Conservation (phyloP, 2,329 filamentous ascomycete species). For the Aspergillus ochraceoroseus region DNA sequence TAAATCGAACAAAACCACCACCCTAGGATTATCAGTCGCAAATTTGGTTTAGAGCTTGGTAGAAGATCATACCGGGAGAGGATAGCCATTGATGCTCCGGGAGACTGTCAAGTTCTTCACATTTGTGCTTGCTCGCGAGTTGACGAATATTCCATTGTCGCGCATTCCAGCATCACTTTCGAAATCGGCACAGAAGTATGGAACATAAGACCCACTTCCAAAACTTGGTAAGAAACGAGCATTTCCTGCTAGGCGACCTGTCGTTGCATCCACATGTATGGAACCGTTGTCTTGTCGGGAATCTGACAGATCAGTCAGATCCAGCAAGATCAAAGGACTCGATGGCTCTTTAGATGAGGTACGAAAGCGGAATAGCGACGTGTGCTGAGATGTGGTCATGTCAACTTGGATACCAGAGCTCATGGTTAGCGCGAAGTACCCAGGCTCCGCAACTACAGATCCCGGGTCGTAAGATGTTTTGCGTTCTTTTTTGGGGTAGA, state of each 20-base stretch:
- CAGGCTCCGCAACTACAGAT: conserved; percentile 57
- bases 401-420: conserved; percentile 56
- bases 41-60: neutral
- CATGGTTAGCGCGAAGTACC: conserved; percentile 60
- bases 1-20: conserved; percentile 62
- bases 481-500: conserved; percentile 54
- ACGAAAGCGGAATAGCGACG: conserved; percentile 61
- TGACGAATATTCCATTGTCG: conserved; percentile 59
- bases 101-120: conserved; percentile 53
- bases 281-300: conserved; percentile 56
- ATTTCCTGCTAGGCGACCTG: conserved; percentile 58
- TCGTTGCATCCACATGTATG: conserved; percentile 52
- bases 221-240: conserved; percentile 62
- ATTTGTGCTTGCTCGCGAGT: conserved; percentile 54
- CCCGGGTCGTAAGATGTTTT: conserved; percentile 46
- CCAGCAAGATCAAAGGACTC: conserved; percentile 59
- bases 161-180: conserved; percentile 49
- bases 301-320: conserved; percentile 60
- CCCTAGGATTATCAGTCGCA: conserved; percentile 36
- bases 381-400: conserved; percentile 61
- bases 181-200: conserved; percentile 66
- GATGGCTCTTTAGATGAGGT: conserved; percentile 46
- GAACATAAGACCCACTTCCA: conserved; percentile 54
- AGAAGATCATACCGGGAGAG: conserved; percentile 33
- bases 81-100: conserved; percentile 56